These are phyloP conservation scores for Halophytophthora polymorphica DNA, from an alignment of 352 stramenopile species.

Conservation along the genomic window DNA sequence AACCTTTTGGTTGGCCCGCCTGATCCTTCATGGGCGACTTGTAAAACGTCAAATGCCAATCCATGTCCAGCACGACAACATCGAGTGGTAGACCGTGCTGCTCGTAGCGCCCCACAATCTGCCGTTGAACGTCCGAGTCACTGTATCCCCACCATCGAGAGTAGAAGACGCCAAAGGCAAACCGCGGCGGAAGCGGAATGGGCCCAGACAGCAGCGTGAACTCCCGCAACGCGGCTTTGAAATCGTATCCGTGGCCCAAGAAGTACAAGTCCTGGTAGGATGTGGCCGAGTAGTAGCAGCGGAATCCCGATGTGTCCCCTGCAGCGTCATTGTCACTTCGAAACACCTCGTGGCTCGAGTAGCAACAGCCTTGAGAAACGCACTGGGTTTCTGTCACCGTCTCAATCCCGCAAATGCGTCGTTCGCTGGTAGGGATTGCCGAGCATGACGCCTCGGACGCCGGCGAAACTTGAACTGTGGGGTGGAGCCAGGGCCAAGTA, in stretches of 20 bases:
- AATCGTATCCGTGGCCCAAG: constrained; percentile 44
- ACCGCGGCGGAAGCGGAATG: constrained; percentile 34
- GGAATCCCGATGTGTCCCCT: constrained; percentile 7
- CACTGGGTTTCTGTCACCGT: constrained; percentile 17
- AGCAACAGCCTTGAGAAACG: constrained; percentile 29
- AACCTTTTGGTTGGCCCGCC: constrained; percentile 27
- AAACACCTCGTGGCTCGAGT: constrained; percentile 1
- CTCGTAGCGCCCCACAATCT: constrained; percentile 34
- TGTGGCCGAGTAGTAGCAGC: constrained; percentile 27
- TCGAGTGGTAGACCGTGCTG: constrained; percentile 35
- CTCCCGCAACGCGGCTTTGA: constrained; percentile 32
- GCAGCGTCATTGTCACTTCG: not conserved
- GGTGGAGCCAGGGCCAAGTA: constrained; percentile 25
- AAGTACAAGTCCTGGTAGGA: constrained; percentile 49
- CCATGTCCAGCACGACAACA: constrained; percentile 61
- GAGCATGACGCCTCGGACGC: constrained; percentile 6
- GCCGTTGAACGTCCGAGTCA: constrained; percentile 26
- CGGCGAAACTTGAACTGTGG: not conserved
- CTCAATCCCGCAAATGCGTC: constrained; percentile 24
- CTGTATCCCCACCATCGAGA: constrained; percentile 54
- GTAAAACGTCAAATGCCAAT: constrained; percentile 52
- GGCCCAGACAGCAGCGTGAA: constrained; percentile 31
- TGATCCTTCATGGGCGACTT: constrained; percentile 31
- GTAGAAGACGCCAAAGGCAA: constrained; percentile 40
- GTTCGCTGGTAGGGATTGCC: constrained; percentile 11